Conservation (phyloP, 2,329 filamentous ascomycete species). For the Zopfia rhizophila region DNA sequence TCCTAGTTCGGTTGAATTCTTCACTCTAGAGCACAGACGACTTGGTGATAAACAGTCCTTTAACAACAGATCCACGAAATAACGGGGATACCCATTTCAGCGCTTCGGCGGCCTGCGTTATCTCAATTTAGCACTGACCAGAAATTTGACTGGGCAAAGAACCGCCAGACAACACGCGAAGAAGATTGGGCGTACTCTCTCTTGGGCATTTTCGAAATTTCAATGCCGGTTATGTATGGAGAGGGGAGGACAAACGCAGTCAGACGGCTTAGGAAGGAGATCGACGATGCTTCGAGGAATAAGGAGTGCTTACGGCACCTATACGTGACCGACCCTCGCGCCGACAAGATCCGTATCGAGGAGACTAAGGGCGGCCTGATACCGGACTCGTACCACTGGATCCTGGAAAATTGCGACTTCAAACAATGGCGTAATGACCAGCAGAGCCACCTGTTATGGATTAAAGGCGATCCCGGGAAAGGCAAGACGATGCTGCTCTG, state of each 20-base stretch:
- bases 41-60: too few species aligned
- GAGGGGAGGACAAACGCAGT: too few species aligned
- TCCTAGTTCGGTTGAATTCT: too few species aligned
- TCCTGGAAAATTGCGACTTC: constrained; percentile 42
- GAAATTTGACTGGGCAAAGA: constrained; percentile 27
- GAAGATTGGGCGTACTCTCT: constrained; percentile 24
- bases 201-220: constrained; percentile 20
- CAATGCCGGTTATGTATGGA: constrained; percentile 12
- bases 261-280: too few species aligned
- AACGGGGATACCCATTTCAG: too few species aligned
- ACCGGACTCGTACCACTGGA: constrained; percentile 45
- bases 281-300: too few species aligned
- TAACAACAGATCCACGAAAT: too few species aligned
- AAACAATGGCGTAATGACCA: constrained; percentile 32
- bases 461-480: too few species aligned
- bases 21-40: too few species aligned
- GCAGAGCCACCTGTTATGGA: constrained; percentile 41
- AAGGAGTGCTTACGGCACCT: constrained; percentile 12
- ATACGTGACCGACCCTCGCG: constrained; percentile 15
- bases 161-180: constrained; percentile 17
- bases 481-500: constrained; percentile 53
- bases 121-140: too few species aligned
- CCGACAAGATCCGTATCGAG: constrained; percentile 19
- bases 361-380: constrained; percentile 35
- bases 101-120: too few species aligned